These are phyloP conservation scores for Erodium maritimum DNA, from an alignment of 345 rosid species.

Conservation along the genomic window DNA sequence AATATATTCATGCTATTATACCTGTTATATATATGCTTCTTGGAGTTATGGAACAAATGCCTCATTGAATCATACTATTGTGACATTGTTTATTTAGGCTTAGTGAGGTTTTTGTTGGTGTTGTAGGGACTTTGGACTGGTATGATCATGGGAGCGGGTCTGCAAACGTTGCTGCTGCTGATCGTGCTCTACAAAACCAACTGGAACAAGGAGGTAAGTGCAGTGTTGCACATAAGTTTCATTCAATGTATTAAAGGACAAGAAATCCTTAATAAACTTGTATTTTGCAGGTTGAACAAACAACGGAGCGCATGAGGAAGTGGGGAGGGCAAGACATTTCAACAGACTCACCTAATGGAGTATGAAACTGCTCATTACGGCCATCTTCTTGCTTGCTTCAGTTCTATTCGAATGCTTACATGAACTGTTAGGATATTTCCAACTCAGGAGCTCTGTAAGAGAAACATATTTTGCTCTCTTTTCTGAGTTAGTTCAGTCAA, in stretches of 20 bases:
- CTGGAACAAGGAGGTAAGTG: constrained; percentile 70
- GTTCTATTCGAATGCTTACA: too few relatives aligned
- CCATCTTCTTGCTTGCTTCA: too few relatives aligned
- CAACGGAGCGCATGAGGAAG: constrained; percentile 45
- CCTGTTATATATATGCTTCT: too few relatives aligned
- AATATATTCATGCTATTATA: too few relatives aligned
- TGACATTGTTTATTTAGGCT: too few relatives aligned
- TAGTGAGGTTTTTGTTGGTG: too few relatives aligned
- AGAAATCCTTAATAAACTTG: neutral
- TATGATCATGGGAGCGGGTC: constrained; percentile 62
- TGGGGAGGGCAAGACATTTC: constrained; percentile 47
- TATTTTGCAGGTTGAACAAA: constrained; percentile 47
- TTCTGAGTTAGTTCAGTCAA: too few relatives aligned
- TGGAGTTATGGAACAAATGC: too few relatives aligned
- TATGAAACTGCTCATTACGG: neutral
- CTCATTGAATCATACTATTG: too few relatives aligned
- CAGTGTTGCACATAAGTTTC: neutral
- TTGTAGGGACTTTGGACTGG: constrained; percentile 70
- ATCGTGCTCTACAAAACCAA: constrained; percentile 49
- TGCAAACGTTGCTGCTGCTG: constrained; percentile 53
- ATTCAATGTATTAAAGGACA: neutral
- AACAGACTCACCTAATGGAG: constrained; percentile 2
- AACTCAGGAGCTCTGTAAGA: too few relatives aligned
- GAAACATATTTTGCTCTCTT: too few relatives aligned
- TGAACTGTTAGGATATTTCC: too few relatives aligned